Percentiles rank a stretch among this genome's conserved stretches.
phyloP scores from a whole-genome alignment of 148 eudicot genomes.

The Vaccinium darrowii region DNA sequence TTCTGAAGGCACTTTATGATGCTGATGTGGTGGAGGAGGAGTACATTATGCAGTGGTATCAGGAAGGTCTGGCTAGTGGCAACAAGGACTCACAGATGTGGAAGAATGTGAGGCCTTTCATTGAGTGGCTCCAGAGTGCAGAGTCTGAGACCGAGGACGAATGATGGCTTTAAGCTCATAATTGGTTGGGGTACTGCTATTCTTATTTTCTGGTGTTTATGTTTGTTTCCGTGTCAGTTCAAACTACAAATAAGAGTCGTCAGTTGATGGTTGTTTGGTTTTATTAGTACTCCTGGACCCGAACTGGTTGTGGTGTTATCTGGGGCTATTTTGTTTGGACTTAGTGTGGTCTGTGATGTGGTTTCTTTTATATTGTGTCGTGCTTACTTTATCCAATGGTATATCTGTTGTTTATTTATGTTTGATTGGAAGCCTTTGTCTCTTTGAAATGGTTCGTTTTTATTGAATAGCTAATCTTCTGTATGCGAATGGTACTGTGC shows the following conservation, averaged over 20 bases:
- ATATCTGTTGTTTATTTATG: neutral
- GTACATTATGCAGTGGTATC: constrained; percentile 53
- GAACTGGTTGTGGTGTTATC: neutral
- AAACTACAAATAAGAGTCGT: neutral
- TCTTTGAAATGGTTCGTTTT: neutral
- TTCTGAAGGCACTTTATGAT: constrained; percentile 64
- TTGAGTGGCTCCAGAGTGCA: constrained; percentile 91
- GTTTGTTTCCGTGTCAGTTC: neutral
- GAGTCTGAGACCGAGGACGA: constrained; percentile 70
- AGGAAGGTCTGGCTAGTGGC: constrained; percentile 47
- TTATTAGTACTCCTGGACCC: neutral
- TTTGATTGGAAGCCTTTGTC: neutral
- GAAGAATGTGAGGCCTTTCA: constrained; percentile 75
- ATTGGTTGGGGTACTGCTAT: neutral
- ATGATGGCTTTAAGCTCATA: constrained; percentile 15
- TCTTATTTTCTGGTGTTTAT: neutral
- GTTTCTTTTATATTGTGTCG: neutral
- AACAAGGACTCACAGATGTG: constrained; percentile 49
- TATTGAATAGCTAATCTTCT: neutral
- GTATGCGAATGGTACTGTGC: neutral
- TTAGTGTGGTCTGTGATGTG: neutral
- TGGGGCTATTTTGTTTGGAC: neutral
- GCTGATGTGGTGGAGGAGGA: constrained; percentile 72
- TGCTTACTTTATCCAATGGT: neutral
- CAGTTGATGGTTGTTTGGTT: neutral